phyloP scores from a whole-genome alignment of 1,284 basidiomycete genomes.

The Testicularia cyperi region DNA sequence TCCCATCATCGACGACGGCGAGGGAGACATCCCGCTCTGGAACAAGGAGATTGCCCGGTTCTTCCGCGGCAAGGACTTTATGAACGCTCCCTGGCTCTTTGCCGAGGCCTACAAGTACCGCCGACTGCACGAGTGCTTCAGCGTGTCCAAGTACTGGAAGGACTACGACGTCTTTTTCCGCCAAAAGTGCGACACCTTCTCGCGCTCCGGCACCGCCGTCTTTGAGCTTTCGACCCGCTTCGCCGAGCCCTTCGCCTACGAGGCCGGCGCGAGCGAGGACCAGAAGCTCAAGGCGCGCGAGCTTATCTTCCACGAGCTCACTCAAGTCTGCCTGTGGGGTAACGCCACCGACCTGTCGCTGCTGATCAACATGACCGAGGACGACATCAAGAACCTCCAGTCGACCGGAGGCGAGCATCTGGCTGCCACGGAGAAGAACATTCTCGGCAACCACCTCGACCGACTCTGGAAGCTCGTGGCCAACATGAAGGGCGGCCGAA shows the following conservation, averaged over 20 bases:
- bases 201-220: constrained; percentile 85
- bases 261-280: constrained; percentile 66
- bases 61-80: constrained; percentile 94
- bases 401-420: constrained; percentile 93
- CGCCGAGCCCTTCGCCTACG: constrained; percentile 76
- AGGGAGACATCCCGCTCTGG: constrained; percentile 92
- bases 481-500: constrained; percentile 65
- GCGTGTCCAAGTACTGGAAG: constrained; percentile 85
- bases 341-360: constrained; percentile 82
- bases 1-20: constrained; percentile 86
- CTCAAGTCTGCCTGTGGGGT: constrained; percentile 65
- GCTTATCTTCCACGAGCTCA: constrained; percentile 88
- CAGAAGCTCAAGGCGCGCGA: constrained; percentile 76
- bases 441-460: constrained; percentile 79
- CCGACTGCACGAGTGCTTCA: constrained; percentile 90
- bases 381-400: constrained; percentile 96
- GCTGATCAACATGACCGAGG: constrained; percentile 97
- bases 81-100: constrained; percentile 68
- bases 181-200: constrained; percentile 83
- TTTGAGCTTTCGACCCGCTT: constrained; percentile 94
- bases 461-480: constrained; percentile 78
- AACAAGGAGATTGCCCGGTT: constrained; percentile 73
- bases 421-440: constrained; percentile 93
- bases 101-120: constrained; percentile 98
- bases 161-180: constrained; percentile 67